Evolutionary conservation across 306 rosid species (phyloP).

Genomic region (Fragaria iinumae): DNA sequence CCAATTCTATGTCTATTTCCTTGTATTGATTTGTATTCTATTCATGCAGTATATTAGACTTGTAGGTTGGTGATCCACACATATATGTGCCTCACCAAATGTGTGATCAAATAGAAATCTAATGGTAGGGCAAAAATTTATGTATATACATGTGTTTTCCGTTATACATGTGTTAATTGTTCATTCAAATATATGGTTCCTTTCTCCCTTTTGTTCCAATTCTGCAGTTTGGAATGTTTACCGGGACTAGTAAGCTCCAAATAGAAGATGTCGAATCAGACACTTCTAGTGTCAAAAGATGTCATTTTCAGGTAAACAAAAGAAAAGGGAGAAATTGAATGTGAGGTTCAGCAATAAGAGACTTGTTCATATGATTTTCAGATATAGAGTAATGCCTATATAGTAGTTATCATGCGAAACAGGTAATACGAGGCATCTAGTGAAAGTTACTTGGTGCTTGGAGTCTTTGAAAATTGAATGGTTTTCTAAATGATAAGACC

Average conservation of each 20-base stretch:
- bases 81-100: slow-evolving; percentile 7
- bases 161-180: slow-evolving; percentile 8
- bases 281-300: background rate
- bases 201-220: background rate
- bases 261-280: background rate
- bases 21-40: slow-evolving; percentile 11
- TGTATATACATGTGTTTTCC: slow-evolving; percentile 15
- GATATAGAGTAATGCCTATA: background rate
- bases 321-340: background rate
- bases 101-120: slow-evolving; percentile 19
- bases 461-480: background rate
- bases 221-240: background rate
- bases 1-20: background rate
- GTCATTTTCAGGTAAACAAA: background rate
- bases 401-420: background rate
- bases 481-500: background rate
- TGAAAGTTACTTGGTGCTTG: background rate
- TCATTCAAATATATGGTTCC: slow-evolving; percentile 3
- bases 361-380: background rate
- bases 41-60: slow-evolving; percentile 14
- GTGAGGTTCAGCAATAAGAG: background rate
- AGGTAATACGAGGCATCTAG: background rate
- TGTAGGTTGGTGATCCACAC: slow-evolving; percentile 11
- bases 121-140: slow-evolving; percentile 13
- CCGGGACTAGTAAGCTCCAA: background rate